Evolutionary conservation across 169 alveolate genomes (phyloP).

Genomic region (Babesia divergens): DNA sequence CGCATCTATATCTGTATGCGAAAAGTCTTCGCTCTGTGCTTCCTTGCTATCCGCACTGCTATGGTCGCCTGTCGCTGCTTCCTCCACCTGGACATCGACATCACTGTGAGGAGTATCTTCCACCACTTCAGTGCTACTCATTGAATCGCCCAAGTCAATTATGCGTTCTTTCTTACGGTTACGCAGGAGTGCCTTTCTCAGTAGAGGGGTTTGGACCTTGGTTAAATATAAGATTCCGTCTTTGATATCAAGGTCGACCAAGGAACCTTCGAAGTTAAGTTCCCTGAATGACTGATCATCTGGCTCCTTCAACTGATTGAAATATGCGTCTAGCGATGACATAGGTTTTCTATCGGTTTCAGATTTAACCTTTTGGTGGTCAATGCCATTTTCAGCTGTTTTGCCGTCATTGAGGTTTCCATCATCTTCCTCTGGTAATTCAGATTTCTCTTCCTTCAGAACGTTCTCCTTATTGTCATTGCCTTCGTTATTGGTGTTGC

Average conservation of each 20-base stretch:
- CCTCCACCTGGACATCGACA: too few relatives aligned
- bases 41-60: conserved; percentile 56
- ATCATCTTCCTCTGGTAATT: background rate
- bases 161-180: conserved; percentile 3
- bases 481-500: background rate
- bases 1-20: conserved; percentile 52
- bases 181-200: background rate
- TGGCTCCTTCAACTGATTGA: background rate
- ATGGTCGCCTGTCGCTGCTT: conserved; percentile 42
- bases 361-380: too few relatives aligned
- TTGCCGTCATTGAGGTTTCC: too few relatives aligned
- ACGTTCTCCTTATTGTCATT: background rate
- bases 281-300: background rate
- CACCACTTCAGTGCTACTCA: too few relatives aligned
- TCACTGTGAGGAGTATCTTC: too few relatives aligned
- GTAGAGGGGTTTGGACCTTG: background rate
- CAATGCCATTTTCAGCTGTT: too few relatives aligned
- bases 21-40: conserved; percentile 38
- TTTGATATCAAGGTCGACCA: conserved; percentile 1
- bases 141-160: conserved; percentile 8
- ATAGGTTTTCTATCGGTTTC: too few relatives aligned
- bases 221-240: background rate
- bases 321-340: background rate
- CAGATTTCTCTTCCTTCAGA: background rate
- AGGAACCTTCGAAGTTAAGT: conserved; percentile 10